phyloP scores from a whole-genome alignment of 139 green algal genomes.

The Volvox reticuliferus region DNA sequence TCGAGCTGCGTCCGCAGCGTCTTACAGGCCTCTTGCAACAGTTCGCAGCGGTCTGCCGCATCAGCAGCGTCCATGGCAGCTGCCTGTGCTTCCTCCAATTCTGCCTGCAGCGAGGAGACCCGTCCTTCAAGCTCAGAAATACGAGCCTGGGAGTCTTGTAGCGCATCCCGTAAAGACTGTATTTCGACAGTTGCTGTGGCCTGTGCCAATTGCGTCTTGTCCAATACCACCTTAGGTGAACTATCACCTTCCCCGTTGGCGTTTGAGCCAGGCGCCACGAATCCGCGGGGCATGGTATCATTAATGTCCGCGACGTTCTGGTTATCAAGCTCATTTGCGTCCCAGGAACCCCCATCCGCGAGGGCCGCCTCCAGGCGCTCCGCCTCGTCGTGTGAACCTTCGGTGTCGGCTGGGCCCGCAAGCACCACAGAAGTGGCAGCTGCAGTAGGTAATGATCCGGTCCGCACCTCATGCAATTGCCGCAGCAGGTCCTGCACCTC shows the following conservation, averaged over 20 bases:
- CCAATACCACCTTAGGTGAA: background rate
- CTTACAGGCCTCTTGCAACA: constrained; percentile 33
- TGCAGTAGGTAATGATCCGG: background rate
- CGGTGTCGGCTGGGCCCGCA: background rate
- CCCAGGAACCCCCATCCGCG: background rate
- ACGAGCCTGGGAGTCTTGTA: background rate
- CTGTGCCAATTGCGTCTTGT: background rate
- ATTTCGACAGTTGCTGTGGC: background rate
- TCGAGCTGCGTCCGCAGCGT: constrained; percentile 27
- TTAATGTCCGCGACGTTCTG: too few relatives aligned
- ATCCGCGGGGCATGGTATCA: too few relatives aligned
- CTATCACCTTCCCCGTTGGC: too few relatives aligned
- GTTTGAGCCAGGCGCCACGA: too few relatives aligned
- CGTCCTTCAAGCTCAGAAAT: constrained; percentile 24
- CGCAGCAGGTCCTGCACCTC: background rate
- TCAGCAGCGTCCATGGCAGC: constrained; percentile 34
- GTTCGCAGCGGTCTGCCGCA: constrained; percentile 17
- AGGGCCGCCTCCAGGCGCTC: constrained; percentile 12
- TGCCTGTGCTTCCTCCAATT: constrained; percentile 27
- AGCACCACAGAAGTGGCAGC: background rate
- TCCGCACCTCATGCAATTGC: background rate
- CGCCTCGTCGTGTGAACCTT: background rate
- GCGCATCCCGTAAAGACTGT: background rate
- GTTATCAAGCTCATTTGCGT: background rate
- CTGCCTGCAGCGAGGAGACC: constrained; percentile 17